A percentile compares a stretch with the other conserved stretches of the same genome.
phyloP scores from a whole-genome alignment of 169 alveolate genomes.

The Babesia divergens region DNA sequence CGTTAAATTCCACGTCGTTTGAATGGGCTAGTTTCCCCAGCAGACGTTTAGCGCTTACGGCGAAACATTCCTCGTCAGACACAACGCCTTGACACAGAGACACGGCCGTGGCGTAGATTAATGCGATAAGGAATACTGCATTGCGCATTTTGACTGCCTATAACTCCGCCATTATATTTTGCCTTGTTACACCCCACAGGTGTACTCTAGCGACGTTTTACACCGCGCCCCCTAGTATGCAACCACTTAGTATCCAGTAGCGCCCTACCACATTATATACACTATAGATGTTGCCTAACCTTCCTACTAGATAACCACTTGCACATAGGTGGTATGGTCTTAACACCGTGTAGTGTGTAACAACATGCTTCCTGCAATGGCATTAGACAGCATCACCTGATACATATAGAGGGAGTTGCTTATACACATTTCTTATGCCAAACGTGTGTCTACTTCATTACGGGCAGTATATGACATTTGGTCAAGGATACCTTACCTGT shows the following conservation, averaged over 20 bases:
- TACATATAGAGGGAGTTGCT: neutral
- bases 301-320: slow-evolving; percentile 36
- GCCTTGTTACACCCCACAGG: neutral
- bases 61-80: slow-evolving; percentile 41
- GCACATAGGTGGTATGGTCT: slow-evolving; percentile 59
- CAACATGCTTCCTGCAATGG: slow-evolving; percentile 19
- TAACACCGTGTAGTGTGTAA: slow-evolving; percentile 57
- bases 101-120: neutral
- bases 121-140: neutral
- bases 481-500: slow-evolving; percentile 41
- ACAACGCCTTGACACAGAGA: neutral
- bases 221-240: neutral
- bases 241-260: slow-evolving; percentile 53
- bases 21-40: neutral
- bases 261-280: slow-evolving; percentile 6
- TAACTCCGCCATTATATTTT: neutral
- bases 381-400: neutral
- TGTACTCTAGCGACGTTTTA: neutral
- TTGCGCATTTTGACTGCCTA: neutral
- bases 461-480: neutral
- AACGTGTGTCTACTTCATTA: too few species aligned
- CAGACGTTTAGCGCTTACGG: slow-evolving; percentile 2
- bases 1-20: neutral
- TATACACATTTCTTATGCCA: neutral
- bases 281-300: slow-evolving; percentile 1